phyloP scores from a whole-genome alignment of 1,139 yeast species.

The Komagataea norvegica region DNA sequence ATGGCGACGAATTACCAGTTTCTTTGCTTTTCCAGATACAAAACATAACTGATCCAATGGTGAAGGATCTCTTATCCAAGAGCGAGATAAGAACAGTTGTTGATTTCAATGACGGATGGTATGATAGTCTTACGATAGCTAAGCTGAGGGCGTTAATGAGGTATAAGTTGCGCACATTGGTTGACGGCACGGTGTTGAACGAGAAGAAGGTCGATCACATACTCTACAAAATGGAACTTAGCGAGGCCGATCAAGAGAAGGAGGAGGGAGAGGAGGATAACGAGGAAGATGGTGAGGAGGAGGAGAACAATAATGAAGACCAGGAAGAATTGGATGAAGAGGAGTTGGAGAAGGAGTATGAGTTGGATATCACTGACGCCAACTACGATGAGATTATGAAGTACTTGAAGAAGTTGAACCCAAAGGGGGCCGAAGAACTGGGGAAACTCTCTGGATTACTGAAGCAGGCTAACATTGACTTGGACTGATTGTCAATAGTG shows the following conservation, averaged over 20 bases:
- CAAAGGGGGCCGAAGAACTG: constrained; percentile 37
- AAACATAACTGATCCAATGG: constrained; percentile 66
- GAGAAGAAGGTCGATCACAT: constrained; percentile 32
- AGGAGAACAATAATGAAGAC: constrained; percentile 29
- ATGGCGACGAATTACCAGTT: constrained; percentile 65
- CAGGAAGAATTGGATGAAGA: constrained; percentile 20
- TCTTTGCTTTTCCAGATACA: constrained; percentile 78
- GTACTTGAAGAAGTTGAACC: constrained; percentile 34
- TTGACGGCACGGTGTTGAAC: constrained; percentile 33
- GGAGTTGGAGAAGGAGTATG: constrained; percentile 23
- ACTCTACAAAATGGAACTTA: constrained; percentile 20
- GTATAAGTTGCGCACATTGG: constrained; percentile 61
- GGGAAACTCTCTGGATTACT: constrained; percentile 41
- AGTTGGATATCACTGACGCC: constrained; percentile 28
- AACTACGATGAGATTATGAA: constrained; percentile 35
- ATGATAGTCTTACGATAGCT: constrained; percentile 53
- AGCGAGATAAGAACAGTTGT: constrained; percentile 37
- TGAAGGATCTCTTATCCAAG: constrained; percentile 44
- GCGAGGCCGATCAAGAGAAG: constrained; percentile 22
- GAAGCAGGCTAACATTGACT: constrained; percentile 37
- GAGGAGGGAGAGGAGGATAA: constrained; percentile 10
- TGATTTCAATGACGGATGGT: constrained; percentile 72
- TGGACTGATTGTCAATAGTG: no score
- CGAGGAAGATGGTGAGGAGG: constrained; percentile 25
- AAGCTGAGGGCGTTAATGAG: constrained; percentile 65